Conservation (phyloP, 2,329 filamentous ascomycete genomes). For the Monosporascus sp. region DNA sequence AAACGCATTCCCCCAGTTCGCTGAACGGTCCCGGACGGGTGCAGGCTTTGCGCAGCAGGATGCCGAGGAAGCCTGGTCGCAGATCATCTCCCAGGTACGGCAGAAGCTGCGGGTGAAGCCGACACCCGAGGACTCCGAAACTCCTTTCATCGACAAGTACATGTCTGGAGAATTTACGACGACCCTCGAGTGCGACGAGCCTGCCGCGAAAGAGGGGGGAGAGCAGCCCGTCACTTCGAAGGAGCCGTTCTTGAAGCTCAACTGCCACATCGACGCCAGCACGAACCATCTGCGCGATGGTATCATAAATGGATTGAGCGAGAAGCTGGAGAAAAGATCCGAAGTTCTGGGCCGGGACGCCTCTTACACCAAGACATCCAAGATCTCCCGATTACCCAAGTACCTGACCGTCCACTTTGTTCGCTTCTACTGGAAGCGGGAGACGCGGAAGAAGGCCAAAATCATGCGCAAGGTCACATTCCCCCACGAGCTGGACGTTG, state of each 20-base stretch:
- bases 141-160: constrained; percentile 84
- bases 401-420: constrained; percentile 97
- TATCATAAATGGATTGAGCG: constrained; percentile 72
- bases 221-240: constrained; percentile 63
- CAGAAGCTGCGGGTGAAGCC: constrained; percentile 68
- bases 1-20: constrained; percentile 82
- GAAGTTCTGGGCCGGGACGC: constrained; percentile 71
- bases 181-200: constrained; percentile 76
- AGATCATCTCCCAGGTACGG: constrained; percentile 79
- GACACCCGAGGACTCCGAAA: constrained; percentile 39
- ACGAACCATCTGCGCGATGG: constrained; percentile 92
- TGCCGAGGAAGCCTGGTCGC: constrained; percentile 96
- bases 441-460: constrained; percentile 97
- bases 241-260: constrained; percentile 84
- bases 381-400: constrained; percentile 84
- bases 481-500: constrained; percentile 83
- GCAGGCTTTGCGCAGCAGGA: constrained; percentile 94
- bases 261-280: constrained; percentile 85
- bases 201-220: constrained; percentile 65
- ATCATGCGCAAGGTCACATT: constrained; percentile 99
- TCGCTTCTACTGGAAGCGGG: constrained; percentile 95
- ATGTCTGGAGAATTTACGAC: constrained; percentile 79
- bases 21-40: constrained; percentile 76
- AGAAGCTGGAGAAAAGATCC: constrained; percentile 88
- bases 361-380: constrained; percentile 83